These are phyloP conservation scores for Talaromyces albobiverticillius DNA, from an alignment of 2,329 filamentous ascomycete species.

Conservation along the genomic window DNA sequence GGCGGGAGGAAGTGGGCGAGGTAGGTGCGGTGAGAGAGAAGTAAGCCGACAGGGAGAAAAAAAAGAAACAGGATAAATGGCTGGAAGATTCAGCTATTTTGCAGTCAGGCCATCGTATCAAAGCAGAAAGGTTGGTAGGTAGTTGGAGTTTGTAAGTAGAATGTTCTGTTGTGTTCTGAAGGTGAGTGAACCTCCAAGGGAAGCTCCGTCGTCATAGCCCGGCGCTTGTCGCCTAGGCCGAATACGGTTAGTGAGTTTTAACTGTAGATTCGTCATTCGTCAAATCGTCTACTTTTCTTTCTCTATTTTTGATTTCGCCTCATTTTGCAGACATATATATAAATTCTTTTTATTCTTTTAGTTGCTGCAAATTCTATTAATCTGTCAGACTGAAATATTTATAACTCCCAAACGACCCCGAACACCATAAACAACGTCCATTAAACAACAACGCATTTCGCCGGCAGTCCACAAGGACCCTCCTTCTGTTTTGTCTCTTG, in stretches of 20 bases:
- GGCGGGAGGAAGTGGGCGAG: constrained; percentile 9
- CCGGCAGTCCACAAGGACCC: constrained; percentile 73
- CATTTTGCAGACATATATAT: no score
- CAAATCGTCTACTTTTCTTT: no score
- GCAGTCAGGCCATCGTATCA: not conserved
- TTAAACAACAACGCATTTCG: constrained; percentile 63
- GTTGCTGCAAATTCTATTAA: no score
- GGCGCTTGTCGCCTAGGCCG: not conserved
- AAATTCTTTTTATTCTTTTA: no score
- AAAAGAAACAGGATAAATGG: not conserved
- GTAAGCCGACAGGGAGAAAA: not conserved
- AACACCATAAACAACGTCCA: not conserved
- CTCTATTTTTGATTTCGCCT: no score
- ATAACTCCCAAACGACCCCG: not conserved
- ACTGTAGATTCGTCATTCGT: no score
- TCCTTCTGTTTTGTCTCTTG: constrained; percentile 49
- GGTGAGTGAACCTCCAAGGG: no score
- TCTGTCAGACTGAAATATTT: not conserved
- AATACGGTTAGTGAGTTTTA: constrained; percentile 6
- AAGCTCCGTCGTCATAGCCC: constrained; percentile 7
- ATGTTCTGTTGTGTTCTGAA: not conserved
- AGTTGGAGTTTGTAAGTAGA: no score
- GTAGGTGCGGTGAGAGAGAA: not conserved
- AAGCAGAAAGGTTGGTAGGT: not conserved
- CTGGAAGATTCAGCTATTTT: not conserved